Evolutionary conservation across 345 rosid genomes (phyloP), one percentile per base, ranked within the genome.

Genomic region (Salix exigua): DNA sequence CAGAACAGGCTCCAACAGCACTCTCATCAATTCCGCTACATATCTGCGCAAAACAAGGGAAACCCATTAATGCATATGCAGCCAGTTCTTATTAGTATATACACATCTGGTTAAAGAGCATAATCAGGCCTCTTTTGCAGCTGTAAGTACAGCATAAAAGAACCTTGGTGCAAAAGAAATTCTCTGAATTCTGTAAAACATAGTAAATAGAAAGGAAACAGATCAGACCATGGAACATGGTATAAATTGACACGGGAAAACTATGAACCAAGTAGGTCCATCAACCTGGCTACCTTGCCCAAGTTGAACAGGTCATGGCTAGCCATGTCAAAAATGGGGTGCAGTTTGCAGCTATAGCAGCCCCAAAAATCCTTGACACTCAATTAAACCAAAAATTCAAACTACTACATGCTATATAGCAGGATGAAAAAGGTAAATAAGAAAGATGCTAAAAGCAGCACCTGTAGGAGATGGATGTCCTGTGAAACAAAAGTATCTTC

Each of bases 401-500:
- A 58, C 63, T 58, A 9, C 28, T 58, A 58, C 16, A 23, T 23
- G 16, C 6, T 58, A 23, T 58, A 58, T 58, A 58, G 26, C 28
- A 31, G 18, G 37, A 2, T 42, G 17, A 33, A 28, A 11, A 28
- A n/a, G 53, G 16, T 14, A 44, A 21, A 33, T 2, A 51, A 46
- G 25, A 31, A 4, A 38, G 38, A 35, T 14, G 16, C 48, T 28
- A 70, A 62, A 78, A 46, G 26, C 26, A 30, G 62, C 68, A 94
- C 99, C 99, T 96, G 99, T 75, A 96, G 85, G 71, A 96, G 97
- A 84, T 96, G 97, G 71, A 96, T 90, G 81, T 94, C 98, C 66
- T 97, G 84, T 25, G 97, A 92, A 72, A 88, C 89, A 79, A 91
- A 92, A n/a, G 97, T 94, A 81, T 94, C 99, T 68, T 96, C 99